These are phyloP conservation scores for Paraphaeosphaeria sporulosa DNA, from an alignment of 2,329 filamentous ascomycete genomes.

Conservation along the genomic window DNA sequence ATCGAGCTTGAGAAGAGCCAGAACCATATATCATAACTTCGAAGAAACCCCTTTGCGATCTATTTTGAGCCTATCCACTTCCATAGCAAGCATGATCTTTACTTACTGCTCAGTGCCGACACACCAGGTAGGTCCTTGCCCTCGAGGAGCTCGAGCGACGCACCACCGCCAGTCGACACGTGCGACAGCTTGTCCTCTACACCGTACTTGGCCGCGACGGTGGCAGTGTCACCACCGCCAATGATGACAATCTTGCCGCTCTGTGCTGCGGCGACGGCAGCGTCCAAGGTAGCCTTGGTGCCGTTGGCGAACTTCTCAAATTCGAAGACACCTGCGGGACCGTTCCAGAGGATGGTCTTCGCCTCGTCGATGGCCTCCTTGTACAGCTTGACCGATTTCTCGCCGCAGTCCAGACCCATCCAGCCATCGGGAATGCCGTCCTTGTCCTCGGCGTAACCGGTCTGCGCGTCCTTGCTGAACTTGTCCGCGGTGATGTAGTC, in stretches of 20 bases:
- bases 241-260: constrained; percentile 97
- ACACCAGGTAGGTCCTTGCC: constrained; percentile 98
- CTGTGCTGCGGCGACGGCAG: constrained; percentile 80
- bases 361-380: constrained; percentile 84
- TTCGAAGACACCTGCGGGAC: constrained; percentile 96
- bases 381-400: constrained; percentile 87
- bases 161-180: constrained; percentile 96
- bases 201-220: constrained; percentile 95
- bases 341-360: constrained; percentile 99
- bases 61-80: constrained; percentile 36
- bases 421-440: constrained; percentile 94
- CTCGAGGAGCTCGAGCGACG: constrained; percentile 93
- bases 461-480: constrained; percentile 84
- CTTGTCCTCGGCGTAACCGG: constrained; percentile 81
- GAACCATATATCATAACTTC: constrained; percentile 44
- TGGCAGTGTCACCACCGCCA: constrained; percentile 96
- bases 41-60: constrained; percentile 38
- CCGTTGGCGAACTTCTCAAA: constrained; percentile 91
- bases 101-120: constrained; percentile 82
- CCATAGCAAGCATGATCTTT: constrained; percentile 40
- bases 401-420: constrained; percentile 96
- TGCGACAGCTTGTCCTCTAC: constrained; percentile 98
- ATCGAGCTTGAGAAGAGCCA: constrained; percentile 32
- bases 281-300: constrained; percentile 91
- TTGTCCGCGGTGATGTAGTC: constrained; percentile 98